phyloP scores from a whole-genome alignment of 106 monocot genomes.

The Phalaenopsis aphrodite region DNA sequence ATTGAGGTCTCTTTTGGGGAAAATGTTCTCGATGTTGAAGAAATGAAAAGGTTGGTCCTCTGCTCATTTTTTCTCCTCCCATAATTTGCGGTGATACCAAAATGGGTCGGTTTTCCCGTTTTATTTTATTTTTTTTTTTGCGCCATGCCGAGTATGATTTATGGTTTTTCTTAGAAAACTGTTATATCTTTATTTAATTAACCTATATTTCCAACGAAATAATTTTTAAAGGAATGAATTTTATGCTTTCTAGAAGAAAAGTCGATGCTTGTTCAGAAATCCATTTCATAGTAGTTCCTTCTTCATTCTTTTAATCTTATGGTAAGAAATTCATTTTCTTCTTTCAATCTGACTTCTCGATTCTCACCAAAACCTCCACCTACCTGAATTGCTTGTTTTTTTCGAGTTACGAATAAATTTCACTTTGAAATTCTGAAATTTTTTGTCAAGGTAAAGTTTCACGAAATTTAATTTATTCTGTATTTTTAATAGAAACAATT shows the following conservation, averaged over 20 bases:
- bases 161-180: background rate
- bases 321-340: background rate
- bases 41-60: background rate
- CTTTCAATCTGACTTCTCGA: background rate
- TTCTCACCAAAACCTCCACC: background rate
- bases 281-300: background rate
- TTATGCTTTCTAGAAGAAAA: background rate
- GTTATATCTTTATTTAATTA: background rate
- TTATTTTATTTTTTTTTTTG: background rate
- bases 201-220: background rate
- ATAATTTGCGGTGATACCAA: background rate
- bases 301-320: background rate
- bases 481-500: background rate
- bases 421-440: background rate
- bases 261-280: background rate
- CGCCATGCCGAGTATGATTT: background rate
- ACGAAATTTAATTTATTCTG: background rate
- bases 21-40: conserved; percentile 15
- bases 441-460: background rate
- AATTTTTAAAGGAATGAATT: background rate
- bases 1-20: conserved; percentile 20
- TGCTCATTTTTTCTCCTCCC: background rate
- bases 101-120: background rate
- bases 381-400: background rate
- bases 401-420: background rate